Percentiles rank a stretch among this genome's conserved stretches.
phyloP scores from a whole-genome alignment of 345 rosid genomes.

The Schrenkiella parvula region DNA sequence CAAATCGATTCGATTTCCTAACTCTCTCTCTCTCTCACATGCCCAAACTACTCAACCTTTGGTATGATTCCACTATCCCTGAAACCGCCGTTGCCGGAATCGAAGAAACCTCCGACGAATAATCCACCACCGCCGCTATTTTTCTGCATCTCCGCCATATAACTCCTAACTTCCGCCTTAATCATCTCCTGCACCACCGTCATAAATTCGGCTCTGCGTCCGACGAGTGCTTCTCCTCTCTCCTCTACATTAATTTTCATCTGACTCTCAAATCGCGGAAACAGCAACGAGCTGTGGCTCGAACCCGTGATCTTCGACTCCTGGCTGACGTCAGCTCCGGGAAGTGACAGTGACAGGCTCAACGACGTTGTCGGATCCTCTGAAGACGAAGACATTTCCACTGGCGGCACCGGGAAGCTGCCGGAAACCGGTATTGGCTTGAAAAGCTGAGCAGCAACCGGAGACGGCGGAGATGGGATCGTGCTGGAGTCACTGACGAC shows the following conservation, averaged over 20 bases:
- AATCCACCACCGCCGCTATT: slow-evolving; percentile 28
- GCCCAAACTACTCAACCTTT: slow-evolving; percentile 19
- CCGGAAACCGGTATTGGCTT: slow-evolving; percentile 53
- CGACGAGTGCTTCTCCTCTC: slow-evolving; percentile 36
- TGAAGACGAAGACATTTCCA: slow-evolving; percentile 41
- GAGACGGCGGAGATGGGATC: slow-evolving; percentile 36
- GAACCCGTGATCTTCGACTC: slow-evolving; percentile 21
- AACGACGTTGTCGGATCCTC: slow-evolving; percentile 59
- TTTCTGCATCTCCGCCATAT: slow-evolving; percentile 56
- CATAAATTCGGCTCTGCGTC: slow-evolving; percentile 62
- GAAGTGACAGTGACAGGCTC: slow-evolving; percentile 63
- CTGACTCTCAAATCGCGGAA: slow-evolving; percentile 24
- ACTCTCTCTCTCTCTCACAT: neutral
- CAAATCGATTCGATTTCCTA: slow-evolving; percentile 5
- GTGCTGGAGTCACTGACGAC: slow-evolving; percentile 52
- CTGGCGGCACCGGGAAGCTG: slow-evolving; percentile 27
- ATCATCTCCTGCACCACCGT: slow-evolving; percentile 86
- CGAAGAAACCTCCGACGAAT: slow-evolving; percentile 22
- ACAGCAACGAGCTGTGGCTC: slow-evolving; percentile 15
- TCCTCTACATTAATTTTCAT: slow-evolving; percentile 19
- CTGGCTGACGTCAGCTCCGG: slow-evolving; percentile 49
- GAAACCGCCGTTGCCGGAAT: slow-evolving; percentile 5
- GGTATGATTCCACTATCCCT: slow-evolving; percentile 34
- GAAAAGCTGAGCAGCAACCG: slow-evolving; percentile 26
- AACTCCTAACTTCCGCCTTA: slow-evolving; percentile 68